phyloP scores from a whole-genome alignment of 805 yeast species.

The Saccharomycopsis babjevae region DNA sequence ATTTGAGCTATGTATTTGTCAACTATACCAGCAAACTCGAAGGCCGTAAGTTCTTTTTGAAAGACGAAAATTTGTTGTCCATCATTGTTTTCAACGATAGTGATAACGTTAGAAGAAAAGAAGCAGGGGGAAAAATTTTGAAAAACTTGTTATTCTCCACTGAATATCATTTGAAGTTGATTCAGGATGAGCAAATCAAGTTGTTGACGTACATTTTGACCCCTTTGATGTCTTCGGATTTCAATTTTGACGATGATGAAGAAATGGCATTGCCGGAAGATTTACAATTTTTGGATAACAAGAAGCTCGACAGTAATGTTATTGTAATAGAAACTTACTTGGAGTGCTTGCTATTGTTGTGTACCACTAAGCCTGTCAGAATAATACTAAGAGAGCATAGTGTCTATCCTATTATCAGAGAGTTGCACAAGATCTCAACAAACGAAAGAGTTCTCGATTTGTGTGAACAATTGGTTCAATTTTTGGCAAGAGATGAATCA shows the following conservation, averaged over 20 bases:
- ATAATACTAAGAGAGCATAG: constrained; percentile 70
- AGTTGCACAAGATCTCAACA: constrained; percentile 54
- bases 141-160: constrained; percentile 83
- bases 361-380: constrained; percentile 66
- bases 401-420: constrained; percentile 80
- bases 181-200: constrained; percentile 55
- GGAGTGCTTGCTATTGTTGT: constrained; percentile 69
- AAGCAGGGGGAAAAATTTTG: constrained; percentile 87
- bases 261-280: constrained; percentile 82
- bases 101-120: constrained; percentile 71
- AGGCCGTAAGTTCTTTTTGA: constrained; percentile 71
- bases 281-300: constrained; percentile 66
- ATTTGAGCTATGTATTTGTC: constrained; percentile 79
- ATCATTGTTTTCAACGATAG: constrained; percentile 65
- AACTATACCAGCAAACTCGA: constrained; percentile 68
- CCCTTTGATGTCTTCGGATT: constrained; percentile 71
- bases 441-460: constrained; percentile 48
- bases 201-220: constrained; percentile 70
- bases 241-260: constrained; percentile 72
- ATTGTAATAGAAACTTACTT: constrained; percentile 62
- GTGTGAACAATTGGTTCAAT: constrained; percentile 78
- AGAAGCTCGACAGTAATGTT: constrained; percentile 63
- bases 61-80: constrained; percentile 74
- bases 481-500: constrained; percentile 86
- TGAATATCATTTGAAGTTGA: constrained; percentile 48